Base-by-base conservation (phyloP, 768 basidiomycete species). In the Wakefieldia striispora region DNA sequence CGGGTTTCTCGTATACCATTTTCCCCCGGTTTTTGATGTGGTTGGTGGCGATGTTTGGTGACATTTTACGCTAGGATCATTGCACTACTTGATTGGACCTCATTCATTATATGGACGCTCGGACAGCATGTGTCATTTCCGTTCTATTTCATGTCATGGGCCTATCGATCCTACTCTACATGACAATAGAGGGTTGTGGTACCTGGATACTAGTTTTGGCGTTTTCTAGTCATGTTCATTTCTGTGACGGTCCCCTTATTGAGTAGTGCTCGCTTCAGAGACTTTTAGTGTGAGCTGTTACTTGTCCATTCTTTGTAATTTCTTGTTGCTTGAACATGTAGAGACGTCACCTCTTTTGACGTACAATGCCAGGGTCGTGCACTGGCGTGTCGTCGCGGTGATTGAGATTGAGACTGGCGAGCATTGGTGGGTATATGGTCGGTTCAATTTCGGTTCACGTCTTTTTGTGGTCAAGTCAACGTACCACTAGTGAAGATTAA, bases 61-160 rank as follows among this genome's bases (percentile, higher is more conserved):
- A 50, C 42, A 40, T 17, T 60, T 43, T 63, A 52, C 45, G 27
- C 49, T 62, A 46, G 38, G 16, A 27, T 40, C 59, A 43, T 53
- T 43, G 12, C 41, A 34, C 48, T 40, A 43, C 54, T 26, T 38
- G 37, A 34, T 48, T 19, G 65, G 60, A 67, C 65, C 21, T 54
- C 34, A 8, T 50, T 45, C 24, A 31, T 33, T 17, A 13, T 39
- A 9, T 60, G 55, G 43, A 67, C 49, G 39, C 26, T 62, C 56
- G 54, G 53, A 58, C 54, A 55, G 37, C 23, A 31, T 31, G 36
- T 53, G 43, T 53, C 40, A 33, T 41, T 45, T 45, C 45, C 41
- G 35, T 29, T 41, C 35, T 41, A 27, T 49, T 51, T 27, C 45
- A 16, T 50, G 8, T 45, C 57, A 40, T 45, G 26, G 16, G 38